Conservation (phyloP, 257 asterid genomes). For the Lycium ferocissimum region DNA sequence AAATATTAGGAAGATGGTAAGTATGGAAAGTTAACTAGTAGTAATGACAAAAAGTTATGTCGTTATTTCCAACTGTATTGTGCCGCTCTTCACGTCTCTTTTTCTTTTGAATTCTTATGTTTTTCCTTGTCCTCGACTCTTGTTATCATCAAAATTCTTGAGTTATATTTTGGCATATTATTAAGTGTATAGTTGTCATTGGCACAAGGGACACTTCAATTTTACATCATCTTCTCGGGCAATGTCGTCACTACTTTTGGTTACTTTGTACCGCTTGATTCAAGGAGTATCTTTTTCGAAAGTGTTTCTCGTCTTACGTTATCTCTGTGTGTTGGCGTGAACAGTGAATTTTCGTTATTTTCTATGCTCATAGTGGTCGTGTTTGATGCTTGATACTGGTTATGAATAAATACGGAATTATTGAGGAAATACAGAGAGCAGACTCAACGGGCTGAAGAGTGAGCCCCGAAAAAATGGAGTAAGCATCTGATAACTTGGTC, state of each 20-base stretch:
- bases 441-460: too few relatives aligned
- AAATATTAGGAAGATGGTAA: constrained; percentile 8
- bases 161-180: constrained; percentile 14
- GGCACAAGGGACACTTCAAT: not conserved
- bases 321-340: not conserved
- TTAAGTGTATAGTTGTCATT: constrained; percentile 6
- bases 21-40: not conserved
- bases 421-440: too few relatives aligned
- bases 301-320: not conserved
- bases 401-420: not conserved
- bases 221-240: not conserved
- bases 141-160: constrained; percentile 24
- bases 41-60: not conserved
- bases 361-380: not conserved
- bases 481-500: too few relatives aligned
- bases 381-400: not conserved
- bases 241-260: not conserved
- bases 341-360: not conserved
- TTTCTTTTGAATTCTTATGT: not conserved
- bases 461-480: too few relatives aligned
- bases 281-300: not conserved
- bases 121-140: not conserved
- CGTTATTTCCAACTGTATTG: constrained; percentile 20
- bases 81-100: constrained; percentile 25
- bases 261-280: not conserved